Percentiles rank a stretch among this genome's conserved stretches.
Evolutionary conservation across 768 basidiomycete genomes (phyloP).

Genomic region (Phanerochaete sordida): DNA sequence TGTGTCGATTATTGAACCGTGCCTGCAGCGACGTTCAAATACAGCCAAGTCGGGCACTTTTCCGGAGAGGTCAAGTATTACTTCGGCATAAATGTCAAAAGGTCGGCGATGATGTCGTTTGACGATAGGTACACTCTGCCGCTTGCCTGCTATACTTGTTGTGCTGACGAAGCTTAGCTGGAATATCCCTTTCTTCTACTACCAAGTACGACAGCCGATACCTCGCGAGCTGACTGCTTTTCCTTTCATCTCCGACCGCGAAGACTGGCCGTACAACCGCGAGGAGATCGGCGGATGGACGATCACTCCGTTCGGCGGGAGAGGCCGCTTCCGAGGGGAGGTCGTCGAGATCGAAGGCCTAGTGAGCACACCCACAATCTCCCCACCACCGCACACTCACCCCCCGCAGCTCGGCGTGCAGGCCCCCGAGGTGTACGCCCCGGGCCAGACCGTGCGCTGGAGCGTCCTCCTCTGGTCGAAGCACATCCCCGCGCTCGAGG

Average conservation of each 20-base stretch:
- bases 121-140: constrained; percentile 1
- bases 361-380: background rate
- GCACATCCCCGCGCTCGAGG: constrained; percentile 9
- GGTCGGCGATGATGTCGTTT: background rate
- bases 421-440: constrained; percentile 7
- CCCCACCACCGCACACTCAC: background rate
- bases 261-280: constrained; percentile 9
- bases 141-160: background rate
- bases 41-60: background rate
- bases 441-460: constrained; percentile 4
- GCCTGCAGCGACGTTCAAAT: background rate
- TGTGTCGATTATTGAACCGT: background rate
- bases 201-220: constrained; percentile 1
- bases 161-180: background rate
- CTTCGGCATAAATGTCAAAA: constrained; percentile 3
- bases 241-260: constrained; percentile 3
- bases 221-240: background rate
- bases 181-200: constrained; percentile 6
- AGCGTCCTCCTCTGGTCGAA: constrained; percentile 10
- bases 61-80: constrained; percentile 8
- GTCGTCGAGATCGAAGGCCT: constrained; percentile 11
- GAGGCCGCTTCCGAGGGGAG: constrained; percentile 9
- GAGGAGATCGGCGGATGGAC: constrained; percentile 13
- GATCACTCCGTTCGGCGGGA: constrained; percentile 10
- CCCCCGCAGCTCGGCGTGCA: constrained; percentile 9